Percentiles rank a stretch among this genome's conserved stretches.
These are phyloP conservation scores for Fusarium sambucinum DNA, from an alignment of 2,329 filamentous ascomycete species.

Conservation along the genomic window DNA sequence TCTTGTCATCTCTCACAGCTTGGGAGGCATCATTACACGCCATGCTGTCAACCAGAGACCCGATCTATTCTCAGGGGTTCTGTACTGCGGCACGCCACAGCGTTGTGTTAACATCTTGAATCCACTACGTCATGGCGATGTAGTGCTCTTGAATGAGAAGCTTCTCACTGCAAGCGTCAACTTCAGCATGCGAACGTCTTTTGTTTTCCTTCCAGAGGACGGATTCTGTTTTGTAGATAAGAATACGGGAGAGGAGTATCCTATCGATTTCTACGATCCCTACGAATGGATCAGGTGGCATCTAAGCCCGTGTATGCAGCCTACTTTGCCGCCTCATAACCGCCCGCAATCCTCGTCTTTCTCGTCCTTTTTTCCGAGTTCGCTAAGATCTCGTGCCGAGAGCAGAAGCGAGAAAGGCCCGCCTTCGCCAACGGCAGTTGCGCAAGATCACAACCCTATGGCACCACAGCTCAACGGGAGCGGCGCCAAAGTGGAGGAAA, in stretches of 20 bases:
- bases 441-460: slow-evolving; percentile 54
- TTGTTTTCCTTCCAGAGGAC: slow-evolving; percentile 85
- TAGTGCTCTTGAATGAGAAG: slow-evolving; percentile 88
- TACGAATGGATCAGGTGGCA: slow-evolving; percentile 83
- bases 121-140: slow-evolving; percentile 90
- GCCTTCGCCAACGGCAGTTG: slow-evolving; percentile 26
- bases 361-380: slow-evolving; percentile 61
- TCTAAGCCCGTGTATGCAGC: slow-evolving; percentile 81
- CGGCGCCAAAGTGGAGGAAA: slow-evolving; percentile 38
- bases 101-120: slow-evolving; percentile 93
- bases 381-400: slow-evolving; percentile 60
- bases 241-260: slow-evolving; percentile 81
- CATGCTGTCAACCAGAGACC: slow-evolving; percentile 89
- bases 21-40: slow-evolving; percentile 88
- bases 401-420: slow-evolving; percentile 55
- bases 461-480: slow-evolving; percentile 46
- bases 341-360: slow-evolving; percentile 57
- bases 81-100: slow-evolving; percentile 88
- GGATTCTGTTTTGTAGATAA: slow-evolving; percentile 90
- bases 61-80: slow-evolving; percentile 85
- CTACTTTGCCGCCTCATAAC: slow-evolving; percentile 70
- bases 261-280: slow-evolving; percentile 84
- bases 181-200: slow-evolving; percentile 89
- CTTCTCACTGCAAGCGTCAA: slow-evolving; percentile 93
- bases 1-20: slow-evolving; percentile 84